Percentiles rank a stretch among this genome's conserved stretches.
Conservation (phyloP, 2,329 filamentous ascomycete genomes). For the Metarhizium humberi region DNA sequence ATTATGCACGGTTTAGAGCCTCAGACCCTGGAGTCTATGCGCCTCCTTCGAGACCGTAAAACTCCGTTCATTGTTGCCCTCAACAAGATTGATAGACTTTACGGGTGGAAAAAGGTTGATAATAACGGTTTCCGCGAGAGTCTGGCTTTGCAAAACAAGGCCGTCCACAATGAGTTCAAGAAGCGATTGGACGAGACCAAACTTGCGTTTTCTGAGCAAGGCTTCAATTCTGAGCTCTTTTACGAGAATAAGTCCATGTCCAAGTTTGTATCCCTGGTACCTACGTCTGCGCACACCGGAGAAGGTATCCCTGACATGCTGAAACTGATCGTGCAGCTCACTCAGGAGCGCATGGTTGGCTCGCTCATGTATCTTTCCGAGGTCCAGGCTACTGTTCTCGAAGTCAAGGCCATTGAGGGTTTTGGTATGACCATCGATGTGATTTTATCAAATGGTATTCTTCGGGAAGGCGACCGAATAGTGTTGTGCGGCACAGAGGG, state of each 20-base stretch:
- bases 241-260: slow-evolving; percentile 98
- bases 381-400: slow-evolving; percentile 93
- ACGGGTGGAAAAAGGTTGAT: slow-evolving; percentile 96
- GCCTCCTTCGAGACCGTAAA: slow-evolving; percentile 80
- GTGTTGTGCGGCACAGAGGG: slow-evolving; percentile 96
- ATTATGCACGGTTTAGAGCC: slow-evolving; percentile 99
- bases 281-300: slow-evolving; percentile 95
- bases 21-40: slow-evolving; percentile 96
- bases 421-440: slow-evolving; percentile 99
- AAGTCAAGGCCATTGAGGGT: slow-evolving; percentile 98
- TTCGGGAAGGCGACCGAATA: slow-evolving; percentile 88
- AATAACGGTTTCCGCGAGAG: slow-evolving; percentile 98
- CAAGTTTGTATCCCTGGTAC: slow-evolving; percentile 87
- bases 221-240: slow-evolving; percentile 95
- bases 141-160: slow-evolving; percentile 80
- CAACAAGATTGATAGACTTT: slow-evolving; percentile 99
- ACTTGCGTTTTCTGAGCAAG: slow-evolving; percentile 88
- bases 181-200: slow-evolving; percentile 87
- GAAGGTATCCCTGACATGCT: slow-evolving; percentile 99
- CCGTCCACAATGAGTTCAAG: slow-evolving; percentile 88
- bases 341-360: slow-evolving; percentile 94
- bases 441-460: slow-evolving; percentile 88
- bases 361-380: slow-evolving; percentile 98
- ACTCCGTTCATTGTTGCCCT: slow-evolving; percentile 97
- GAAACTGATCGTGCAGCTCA: slow-evolving; percentile 85